Evolutionary conservation across 148 eudicot species (phyloP), one percentile per base, ranked within the genome.

Genomic region (Talinum fruticosum): DNA sequence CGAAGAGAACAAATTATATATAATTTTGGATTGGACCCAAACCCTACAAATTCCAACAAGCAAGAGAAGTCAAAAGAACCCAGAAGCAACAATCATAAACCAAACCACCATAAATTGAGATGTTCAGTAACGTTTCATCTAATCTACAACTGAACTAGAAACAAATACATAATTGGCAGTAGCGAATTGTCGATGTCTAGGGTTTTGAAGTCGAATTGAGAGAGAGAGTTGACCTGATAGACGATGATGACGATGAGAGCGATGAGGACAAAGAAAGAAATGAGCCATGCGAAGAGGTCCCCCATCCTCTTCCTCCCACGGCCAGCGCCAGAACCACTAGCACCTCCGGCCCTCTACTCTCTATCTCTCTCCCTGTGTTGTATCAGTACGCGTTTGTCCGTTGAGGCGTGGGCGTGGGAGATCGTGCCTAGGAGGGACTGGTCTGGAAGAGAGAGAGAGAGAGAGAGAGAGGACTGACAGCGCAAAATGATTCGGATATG

Each of bases 261-360:
- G 28, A 89, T 80, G 80, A 83, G 80, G 49, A 86, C 35, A 83
- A 89, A 81, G 82, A 89, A 89, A 80, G 88, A 87, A 66, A 89
- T 72, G 12, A 89, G 79, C 93, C 93, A 89, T 54, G 72, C 78
- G 37, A 87, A 76, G 33, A 87, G 71, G 73, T 57, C 86, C 66
- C 85, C 85, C 93, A 87, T 89, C 69, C 57, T 70, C 70, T 51
- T 29, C 62, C 76, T 53, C 41, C 76, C 59, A 72, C 34, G 30
- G 53, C 61, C 4, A n/a, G n/a, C n/a, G n/a, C n/a, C n/a, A n/a
- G n/a, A n/a, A n/a, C n/a, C n/a, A n/a, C n/a, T n/a, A n/a, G n/a
- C n/a, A 29, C 28, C 32, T n/a, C 28, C 28, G 2, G 10, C 18
- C 28, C 64, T 23, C 64, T 34, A 5, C 35, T 66, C 4, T 37